Conservation (phyloP, 2,329 filamentous ascomycete genomes). For the Pseudocercospora eumusae region DNA sequence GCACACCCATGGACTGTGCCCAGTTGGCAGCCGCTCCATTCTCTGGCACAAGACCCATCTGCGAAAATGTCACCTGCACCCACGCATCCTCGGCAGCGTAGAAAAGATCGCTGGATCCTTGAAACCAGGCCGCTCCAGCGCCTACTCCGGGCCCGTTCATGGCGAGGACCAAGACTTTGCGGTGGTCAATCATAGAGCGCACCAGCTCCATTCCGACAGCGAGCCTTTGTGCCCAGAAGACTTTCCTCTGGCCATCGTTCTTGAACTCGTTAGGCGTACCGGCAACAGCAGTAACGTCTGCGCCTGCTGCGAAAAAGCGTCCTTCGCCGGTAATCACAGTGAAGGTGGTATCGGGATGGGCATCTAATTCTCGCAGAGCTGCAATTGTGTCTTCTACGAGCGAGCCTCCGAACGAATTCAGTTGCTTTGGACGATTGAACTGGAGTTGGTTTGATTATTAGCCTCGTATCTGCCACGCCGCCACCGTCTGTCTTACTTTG, state of each 20-base stretch:
- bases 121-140: constrained; percentile 35
- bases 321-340: constrained; percentile 36
- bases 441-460: constrained; percentile 14
- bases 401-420: constrained; percentile 34
- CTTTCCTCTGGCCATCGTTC: constrained; percentile 33
- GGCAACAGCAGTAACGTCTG: constrained; percentile 32
- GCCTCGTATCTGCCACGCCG: not conserved
- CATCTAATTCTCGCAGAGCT: constrained; percentile 33
- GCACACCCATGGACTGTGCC: constrained; percentile 32
- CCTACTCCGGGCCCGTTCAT: constrained; percentile 36
- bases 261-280: constrained; percentile 25
- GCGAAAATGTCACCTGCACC: constrained; percentile 35
- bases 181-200: constrained; percentile 34
- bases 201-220: constrained; percentile 32
- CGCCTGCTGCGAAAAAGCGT: constrained; percentile 34
- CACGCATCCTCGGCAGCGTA: constrained; percentile 34
- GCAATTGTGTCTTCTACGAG: constrained; percentile 32
- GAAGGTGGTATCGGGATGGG: constrained; percentile 34
- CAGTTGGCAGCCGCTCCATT: constrained; percentile 32
- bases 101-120: constrained; percentile 34
- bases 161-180: constrained; percentile 35
- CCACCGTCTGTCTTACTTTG: constrained; percentile 31
- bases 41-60: constrained; percentile 34
- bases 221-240: constrained; percentile 32
- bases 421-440: constrained; percentile 35